Conservation (phyloP, 768 basidiomycete species). For the Rhodosporidiobolus sp. region DNA sequence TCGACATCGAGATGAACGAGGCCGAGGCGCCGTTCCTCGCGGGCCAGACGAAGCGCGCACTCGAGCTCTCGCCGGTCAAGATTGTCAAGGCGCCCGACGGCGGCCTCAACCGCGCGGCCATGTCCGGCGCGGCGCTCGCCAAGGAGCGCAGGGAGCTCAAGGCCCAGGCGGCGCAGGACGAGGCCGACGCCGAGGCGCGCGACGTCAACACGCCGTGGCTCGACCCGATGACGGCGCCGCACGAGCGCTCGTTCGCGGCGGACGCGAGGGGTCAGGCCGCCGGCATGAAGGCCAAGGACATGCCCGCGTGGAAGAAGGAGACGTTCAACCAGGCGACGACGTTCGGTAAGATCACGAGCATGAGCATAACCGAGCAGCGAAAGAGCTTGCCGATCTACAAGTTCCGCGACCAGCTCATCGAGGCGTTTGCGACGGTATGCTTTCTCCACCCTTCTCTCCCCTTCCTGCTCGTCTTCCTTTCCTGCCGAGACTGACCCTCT, state of each 20-base stretch:
- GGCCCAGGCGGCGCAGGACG: conserved; percentile 89
- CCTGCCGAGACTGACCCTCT: not conserved
- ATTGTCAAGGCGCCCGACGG: conserved; percentile 99
- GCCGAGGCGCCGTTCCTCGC: conserved; percentile 94
- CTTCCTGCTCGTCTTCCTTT: conserved; percentile 2
- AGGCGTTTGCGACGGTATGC: conserved; percentile 67
- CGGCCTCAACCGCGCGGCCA: conserved; percentile 88
- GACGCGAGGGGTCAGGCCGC: conserved; percentile 65
- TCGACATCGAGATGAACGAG: conserved; percentile 95
- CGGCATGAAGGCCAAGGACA: conserved; percentile 76
- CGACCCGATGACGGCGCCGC: conserved; percentile 89
- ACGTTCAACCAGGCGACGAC: conserved; percentile 94
- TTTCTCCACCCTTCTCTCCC: not conserved
- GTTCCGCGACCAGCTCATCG: conserved; percentile 78
- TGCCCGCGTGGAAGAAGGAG: conserved; percentile 85
- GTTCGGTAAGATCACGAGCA: conserved; percentile 83
- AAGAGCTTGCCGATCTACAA: conserved; percentile 91
- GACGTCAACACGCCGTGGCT: conserved; percentile 97
- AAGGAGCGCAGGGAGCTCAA: conserved; percentile 92
- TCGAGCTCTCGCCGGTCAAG: conserved; percentile 94
- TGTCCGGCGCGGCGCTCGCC: conserved; percentile 86
- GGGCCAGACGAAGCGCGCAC: conserved; percentile 91
- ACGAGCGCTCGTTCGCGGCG: conserved; percentile 86
- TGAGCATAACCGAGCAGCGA: conserved; percentile 91
- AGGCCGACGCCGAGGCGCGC: conserved; percentile 86